These are phyloP conservation scores for Phytophthora uliginosa DNA, from an alignment of 352 stramenopile genomes.

Conservation along the genomic window DNA sequence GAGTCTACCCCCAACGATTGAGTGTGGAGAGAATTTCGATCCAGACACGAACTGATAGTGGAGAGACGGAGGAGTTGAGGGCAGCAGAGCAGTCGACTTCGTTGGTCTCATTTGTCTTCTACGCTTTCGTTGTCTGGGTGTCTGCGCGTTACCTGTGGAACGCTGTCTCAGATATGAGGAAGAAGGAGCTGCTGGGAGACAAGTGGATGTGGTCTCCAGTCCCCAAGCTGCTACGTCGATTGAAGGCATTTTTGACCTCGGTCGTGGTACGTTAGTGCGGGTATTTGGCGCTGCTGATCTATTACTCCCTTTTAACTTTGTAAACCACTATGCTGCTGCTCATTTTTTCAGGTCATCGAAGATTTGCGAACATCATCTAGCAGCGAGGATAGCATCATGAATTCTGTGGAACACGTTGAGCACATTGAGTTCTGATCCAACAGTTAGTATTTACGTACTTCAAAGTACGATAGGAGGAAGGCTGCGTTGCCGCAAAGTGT, in stretches of 20 bases:
- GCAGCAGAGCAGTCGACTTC: slow-evolving; percentile 5
- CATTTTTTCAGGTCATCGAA: slow-evolving; percentile 46
- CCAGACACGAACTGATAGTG: slow-evolving; percentile 1
- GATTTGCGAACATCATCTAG: slow-evolving; percentile 29
- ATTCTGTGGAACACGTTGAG: slow-evolving; percentile 22
- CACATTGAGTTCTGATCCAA: slow-evolving; percentile 30
- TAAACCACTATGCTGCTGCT: slow-evolving; percentile 9
- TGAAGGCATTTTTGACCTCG: slow-evolving; percentile 47
- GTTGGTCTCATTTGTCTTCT: slow-evolving; percentile 47
- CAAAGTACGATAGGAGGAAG: slow-evolving; percentile 17
- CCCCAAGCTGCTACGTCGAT: slow-evolving; percentile 30
- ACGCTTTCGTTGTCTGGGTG: slow-evolving; percentile 34
- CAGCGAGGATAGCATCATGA: slow-evolving; percentile 1
- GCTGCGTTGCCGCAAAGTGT: slow-evolving; percentile 7
- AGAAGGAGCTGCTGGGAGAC: slow-evolving; percentile 20
- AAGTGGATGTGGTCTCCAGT: slow-evolving; percentile 49
- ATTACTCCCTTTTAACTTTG: neutral
- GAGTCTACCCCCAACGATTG: slow-evolving; percentile 1
- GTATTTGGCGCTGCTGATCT: neutral
- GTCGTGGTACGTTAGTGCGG: slow-evolving; percentile 43
- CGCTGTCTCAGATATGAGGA: slow-evolving; percentile 18
- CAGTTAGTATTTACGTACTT: slow-evolving; percentile 26
- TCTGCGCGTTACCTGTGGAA: slow-evolving; percentile 47
- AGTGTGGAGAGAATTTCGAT: slow-evolving; percentile 22
- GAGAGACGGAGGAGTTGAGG: neutral